phyloP scores from a whole-genome alignment of 2,329 filamentous ascomycete species.

The Aspergillus vadensis region DNA sequence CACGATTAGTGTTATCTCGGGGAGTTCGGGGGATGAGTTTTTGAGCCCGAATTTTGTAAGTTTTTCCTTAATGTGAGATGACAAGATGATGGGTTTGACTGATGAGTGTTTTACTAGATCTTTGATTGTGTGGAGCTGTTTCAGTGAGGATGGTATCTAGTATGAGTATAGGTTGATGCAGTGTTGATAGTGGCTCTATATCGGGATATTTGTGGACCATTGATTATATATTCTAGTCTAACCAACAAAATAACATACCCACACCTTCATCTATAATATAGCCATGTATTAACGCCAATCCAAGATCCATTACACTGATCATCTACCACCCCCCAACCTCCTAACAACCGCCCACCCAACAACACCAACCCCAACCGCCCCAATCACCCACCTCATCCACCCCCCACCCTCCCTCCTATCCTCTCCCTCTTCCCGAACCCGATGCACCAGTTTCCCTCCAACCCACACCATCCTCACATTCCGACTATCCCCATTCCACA shows the following conservation, averaged over 20 bases:
- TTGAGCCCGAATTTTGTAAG: slow-evolving; percentile 58
- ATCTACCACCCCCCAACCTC: neutral
- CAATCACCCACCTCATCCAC: neutral
- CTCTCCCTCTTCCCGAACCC: neutral
- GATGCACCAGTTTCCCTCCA: slow-evolving; percentile 75
- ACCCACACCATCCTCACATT: slow-evolving; percentile 93
- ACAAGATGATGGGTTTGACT: neutral
- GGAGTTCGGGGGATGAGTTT: slow-evolving; percentile 58
- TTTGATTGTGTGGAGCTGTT: slow-evolving; percentile 37
- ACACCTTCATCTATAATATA: neutral
- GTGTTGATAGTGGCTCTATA: too few relatives aligned
- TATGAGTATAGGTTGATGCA: too few relatives aligned
- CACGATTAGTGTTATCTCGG: slow-evolving; percentile 60
- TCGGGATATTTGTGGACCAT: too few relatives aligned
- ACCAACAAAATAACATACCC: too few relatives aligned
- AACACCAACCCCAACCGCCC: slow-evolving; percentile 9
- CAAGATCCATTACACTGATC: too few relatives aligned
- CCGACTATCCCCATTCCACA: slow-evolving; percentile 89
- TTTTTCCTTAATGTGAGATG: neutral
- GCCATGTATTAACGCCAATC: too few relatives aligned
- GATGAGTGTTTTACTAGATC: slow-evolving; percentile 19
- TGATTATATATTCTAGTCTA: too few relatives aligned
- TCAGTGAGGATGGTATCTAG: slow-evolving; percentile 17
- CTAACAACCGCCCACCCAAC: slow-evolving; percentile 7
- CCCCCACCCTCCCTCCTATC: neutral